Evolutionary conservation across 1,139 yeast genomes (phyloP).

Genomic region (Casaregolazyma lundiana): DNA sequence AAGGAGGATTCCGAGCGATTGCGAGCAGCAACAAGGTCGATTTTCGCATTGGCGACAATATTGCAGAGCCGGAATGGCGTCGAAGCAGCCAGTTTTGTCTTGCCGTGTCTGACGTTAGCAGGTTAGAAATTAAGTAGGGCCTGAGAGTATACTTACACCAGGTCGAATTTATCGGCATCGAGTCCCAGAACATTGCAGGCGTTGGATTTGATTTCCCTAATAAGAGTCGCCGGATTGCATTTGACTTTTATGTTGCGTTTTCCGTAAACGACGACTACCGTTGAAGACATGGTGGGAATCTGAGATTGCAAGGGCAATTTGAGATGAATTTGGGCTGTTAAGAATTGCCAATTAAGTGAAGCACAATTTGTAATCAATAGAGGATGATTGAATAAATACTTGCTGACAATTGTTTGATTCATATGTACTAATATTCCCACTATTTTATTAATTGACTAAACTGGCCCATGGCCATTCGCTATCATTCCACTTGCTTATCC

Average conservation of each 20-base stretch:
- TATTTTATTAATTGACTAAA: too few species aligned
- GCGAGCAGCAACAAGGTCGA: slow-evolving; percentile 23
- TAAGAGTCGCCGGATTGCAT: slow-evolving; percentile 25
- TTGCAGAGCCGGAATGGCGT: slow-evolving; percentile 28
- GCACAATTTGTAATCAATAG: too few species aligned
- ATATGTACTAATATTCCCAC: too few species aligned
- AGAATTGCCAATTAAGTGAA: too few species aligned
- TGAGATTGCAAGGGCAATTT: too few species aligned
- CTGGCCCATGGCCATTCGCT: too few species aligned
- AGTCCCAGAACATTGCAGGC: slow-evolving; percentile 24
- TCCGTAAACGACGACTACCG: slow-evolving; percentile 20
- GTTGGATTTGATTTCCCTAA: slow-evolving; percentile 25
- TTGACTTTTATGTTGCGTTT: slow-evolving; percentile 24
- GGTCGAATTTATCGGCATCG: slow-evolving; percentile 21
- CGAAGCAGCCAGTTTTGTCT: slow-evolving; percentile 21
- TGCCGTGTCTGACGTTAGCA: slow-evolving; percentile 12
- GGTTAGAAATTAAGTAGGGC: background rate
- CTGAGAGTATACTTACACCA: slow-evolving; percentile 21
- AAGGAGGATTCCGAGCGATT: slow-evolving; percentile 11
- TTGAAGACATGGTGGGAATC: slow-evolving; percentile 9
- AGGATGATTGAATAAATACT: too few species aligned
- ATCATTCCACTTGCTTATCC: too few species aligned
- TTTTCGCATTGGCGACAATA: slow-evolving; percentile 27
- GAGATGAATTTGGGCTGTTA: too few species aligned
- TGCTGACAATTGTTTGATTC: too few species aligned